Evolutionary conservation across 2,329 filamentous ascomycete genomes (phyloP), one percentile per base, ranked within the genome.

Genomic region (Sarocladiaceae sp.): DNA sequence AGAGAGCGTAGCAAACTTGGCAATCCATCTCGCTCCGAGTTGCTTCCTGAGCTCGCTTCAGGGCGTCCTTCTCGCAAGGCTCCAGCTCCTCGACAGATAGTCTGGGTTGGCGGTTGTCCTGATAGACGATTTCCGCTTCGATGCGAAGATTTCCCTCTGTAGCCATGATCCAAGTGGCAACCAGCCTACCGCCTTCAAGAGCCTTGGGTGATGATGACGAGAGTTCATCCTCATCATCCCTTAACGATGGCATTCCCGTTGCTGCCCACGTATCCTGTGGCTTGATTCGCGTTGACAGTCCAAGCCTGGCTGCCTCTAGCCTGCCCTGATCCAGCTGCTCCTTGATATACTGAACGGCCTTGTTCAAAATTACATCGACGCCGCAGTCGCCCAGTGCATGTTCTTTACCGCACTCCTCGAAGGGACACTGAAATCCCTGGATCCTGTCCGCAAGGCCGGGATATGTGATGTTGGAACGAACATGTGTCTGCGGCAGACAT

Each of bases 1-100:
- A 85, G 18, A 94, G 63, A 32, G 81, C 78, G 60, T 91, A 94
- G 64, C 90, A 95, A 47, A 95, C 81, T 55, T 93, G 87, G 53
- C 90, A 96, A 56, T 95, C 88, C 56, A 94, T 69, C 58, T 95
- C 88, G 13, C 72, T 69, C 48, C 82, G 77, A 3, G 79, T 71
- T 1, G 71, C 67, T 20, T 83, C 75, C 53, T 80, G 79, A 12
- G 93, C 58, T 26, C 69, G 70, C 20, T 72, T 65, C 21, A 89
- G 47, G 2, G 35, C 43, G n/a, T 48, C 40, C 15, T 23, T n/a
- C 18, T 50, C 43, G 15, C 19, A 41, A 7, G 24, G 16, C 9
- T 42, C 23, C 18, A 55, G 45, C 6, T 45, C 34, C 12, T 33
- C 43, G 12, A 48, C 41, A 35, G 44, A 44, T 13, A 39, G 39